Evolutionary conservation across 75 land plant genomes (phyloP), one percentile per base, ranked within the genome.

Genomic region (Isoetes taiwanensis): DNA sequence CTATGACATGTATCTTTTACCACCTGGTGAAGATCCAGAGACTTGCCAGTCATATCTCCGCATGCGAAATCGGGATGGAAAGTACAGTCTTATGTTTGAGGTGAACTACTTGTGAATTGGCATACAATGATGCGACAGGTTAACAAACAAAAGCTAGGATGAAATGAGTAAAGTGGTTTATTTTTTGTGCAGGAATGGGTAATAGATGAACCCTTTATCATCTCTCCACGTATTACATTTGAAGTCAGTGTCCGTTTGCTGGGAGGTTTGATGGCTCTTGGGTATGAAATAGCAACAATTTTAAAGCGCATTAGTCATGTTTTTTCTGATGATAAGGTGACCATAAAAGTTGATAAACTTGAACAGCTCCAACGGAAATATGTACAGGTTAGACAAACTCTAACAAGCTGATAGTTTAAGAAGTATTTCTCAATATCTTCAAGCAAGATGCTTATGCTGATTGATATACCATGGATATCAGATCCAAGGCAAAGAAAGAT

Each of bases 201-300:
- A 19, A 46, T 32, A n/a, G 59, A 57, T 16, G 31, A 32, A 2
- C 59, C 59, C 35, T 57, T 57, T 57, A 30, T 57, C 2, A 57
- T 57, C 12, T 57, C 41, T n/a, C 59, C 59, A 9, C 59, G 62
- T n/a, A 46, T 46, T 23, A 59, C 62, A 4, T 59, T 59, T 35
- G 62, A 59, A 59, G 62, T 39, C 2, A 59, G 55, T 41, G 62
- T 59, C 28, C 48, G 54, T 12, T 50, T 59, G 39, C 17, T 59
- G 23, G 62, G 62, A 2, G 62, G 62, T 10, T 24, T 41, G 54
- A 41, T 59, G 62, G 55, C 62, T 17, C 52, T 59, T 16, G 54
- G 53, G 20, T 59, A 59, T 41, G 38, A 16, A 24, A 59, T 59
- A 8, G 31, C 62, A 8, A 59, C 48, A 2, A 59, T 41, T 14